Evolutionary conservation across 768 basidiomycete species (phyloP), one percentile per base, ranked within the genome.

Genomic region (Gloeopeniophorella convolvens): DNA sequence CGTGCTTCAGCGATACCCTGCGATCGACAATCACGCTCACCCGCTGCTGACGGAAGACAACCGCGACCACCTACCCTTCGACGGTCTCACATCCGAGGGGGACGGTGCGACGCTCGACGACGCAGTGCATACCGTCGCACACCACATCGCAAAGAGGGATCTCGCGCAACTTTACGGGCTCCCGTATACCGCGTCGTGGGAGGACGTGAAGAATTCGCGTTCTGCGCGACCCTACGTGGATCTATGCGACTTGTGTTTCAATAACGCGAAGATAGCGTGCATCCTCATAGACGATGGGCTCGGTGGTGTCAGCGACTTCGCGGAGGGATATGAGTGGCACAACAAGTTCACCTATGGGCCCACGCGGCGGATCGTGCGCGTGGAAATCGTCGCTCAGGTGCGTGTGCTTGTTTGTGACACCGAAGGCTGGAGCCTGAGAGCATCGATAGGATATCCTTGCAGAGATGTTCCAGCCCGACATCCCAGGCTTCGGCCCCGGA

Each of bases 1-100:
- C 16, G 45, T 57, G 23, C 33, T 56, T 13, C 51, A 58, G 26
- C 35, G 42, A 21, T 74, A 69, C 42, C 83, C 82, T 16, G 78
- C 77, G 0, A 84, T 86, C 61, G 86, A 89, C 67, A 88, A 89
- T 62, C 88, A 89, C 60, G 83, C 85, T 0, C 88, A 89, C 60
- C 82, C 85, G 1, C 68, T 90, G 16, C 70, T 89, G 40, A 67
- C 69, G 20, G 69, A 66, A 5, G 66, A 66, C 16, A 60, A 76
- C 45, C 74, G 80, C 26, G 42, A 66, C 18, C 54, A 51, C 3
- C 58, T 85, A 15, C 73, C 80, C 0, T 76, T 88, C 54, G 82
- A 89, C 50, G 79, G 79, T 0, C 60, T 85, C 41, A 67, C 83
- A 36, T 82, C 83, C 2, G 85, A 89, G 62, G 82, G 85, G 18